Conservation (phyloP, 129 eudicot species). For the Oenanthe sinensis region DNA sequence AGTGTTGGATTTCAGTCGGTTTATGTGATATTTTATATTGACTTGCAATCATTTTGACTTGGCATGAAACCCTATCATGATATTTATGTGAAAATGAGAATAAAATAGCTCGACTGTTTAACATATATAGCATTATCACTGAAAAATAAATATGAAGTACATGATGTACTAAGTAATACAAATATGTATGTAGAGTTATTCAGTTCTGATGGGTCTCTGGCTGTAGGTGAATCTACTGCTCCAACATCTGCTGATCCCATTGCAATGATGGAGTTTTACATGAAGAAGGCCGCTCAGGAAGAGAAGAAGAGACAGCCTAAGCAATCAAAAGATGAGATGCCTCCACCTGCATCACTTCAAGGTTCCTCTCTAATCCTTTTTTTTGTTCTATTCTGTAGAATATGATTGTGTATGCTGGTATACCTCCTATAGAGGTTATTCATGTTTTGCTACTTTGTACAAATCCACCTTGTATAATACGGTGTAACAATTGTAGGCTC, state of each 20-base stretch:
- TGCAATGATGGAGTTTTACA: slow-evolving; percentile 68
- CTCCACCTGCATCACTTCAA: slow-evolving; percentile 70
- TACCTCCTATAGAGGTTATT: background rate
- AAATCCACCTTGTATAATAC: background rate
- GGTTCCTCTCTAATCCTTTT: slow-evolving; percentile 13
- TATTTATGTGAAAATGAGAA: background rate
- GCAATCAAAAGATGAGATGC: slow-evolving; percentile 69
- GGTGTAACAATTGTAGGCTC: slow-evolving; percentile 15
- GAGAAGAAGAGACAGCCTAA: slow-evolving; percentile 53
- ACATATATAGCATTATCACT: background rate
- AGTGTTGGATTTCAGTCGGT: background rate
- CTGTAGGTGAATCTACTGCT: slow-evolving; percentile 42
- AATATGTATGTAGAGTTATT: background rate
- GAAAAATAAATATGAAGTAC: background rate
- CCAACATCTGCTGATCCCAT: slow-evolving; percentile 48
- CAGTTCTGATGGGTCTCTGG: background rate
- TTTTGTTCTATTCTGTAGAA: background rate
- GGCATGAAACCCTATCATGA: background rate
- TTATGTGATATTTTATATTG: background rate
- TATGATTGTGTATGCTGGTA: background rate
- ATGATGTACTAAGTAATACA: background rate
- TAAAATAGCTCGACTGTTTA: background rate
- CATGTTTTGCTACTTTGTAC: background rate
- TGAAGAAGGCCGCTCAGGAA: slow-evolving; percentile 69
- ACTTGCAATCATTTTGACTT: too few species aligned